Conservation (phyloP, 2,329 filamentous ascomycete genomes). For the Scedosporium apiospermum region DNA sequence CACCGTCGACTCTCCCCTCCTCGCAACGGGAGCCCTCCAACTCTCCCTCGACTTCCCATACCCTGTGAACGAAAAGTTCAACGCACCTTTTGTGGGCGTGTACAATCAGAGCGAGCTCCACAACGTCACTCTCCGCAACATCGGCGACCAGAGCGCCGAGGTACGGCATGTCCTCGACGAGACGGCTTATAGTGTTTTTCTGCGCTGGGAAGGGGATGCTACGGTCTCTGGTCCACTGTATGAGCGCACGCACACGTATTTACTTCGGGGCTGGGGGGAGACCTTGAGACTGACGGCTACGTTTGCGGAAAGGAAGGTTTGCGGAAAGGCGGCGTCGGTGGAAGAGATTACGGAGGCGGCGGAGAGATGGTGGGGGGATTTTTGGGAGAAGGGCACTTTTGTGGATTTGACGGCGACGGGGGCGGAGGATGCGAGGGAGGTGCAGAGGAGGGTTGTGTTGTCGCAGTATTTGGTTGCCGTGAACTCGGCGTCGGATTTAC, state of each 20-base stretch:
- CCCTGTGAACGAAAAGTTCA: constrained; percentile 31
- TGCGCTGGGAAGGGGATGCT: constrained; percentile 12
- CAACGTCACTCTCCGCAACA: not conserved
- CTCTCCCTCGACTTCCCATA: constrained; percentile 34
- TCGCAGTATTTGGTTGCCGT: constrained; percentile 34
- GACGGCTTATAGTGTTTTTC: constrained; percentile 27
- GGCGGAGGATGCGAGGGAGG: constrained; percentile 26
- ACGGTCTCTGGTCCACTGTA: not conserved
- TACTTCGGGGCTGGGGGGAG: constrained; percentile 10
- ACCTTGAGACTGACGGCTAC: not conserved
- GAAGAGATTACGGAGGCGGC: not conserved
- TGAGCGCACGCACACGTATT: constrained; percentile 20
- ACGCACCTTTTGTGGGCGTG: constrained; percentile 30
- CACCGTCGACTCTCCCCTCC: constrained; percentile 23
- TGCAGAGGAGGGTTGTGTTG: constrained; percentile 32
- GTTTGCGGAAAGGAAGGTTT: not conserved
- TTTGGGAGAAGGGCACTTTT: constrained; percentile 31
- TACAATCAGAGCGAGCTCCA: constrained; percentile 17
- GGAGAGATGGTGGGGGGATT: constrained; percentile 19
- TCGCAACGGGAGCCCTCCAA: constrained; percentile 21
- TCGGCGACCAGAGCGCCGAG: not conserved
- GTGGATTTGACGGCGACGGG: constrained; percentile 27
- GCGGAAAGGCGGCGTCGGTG: not conserved
- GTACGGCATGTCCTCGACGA: constrained; percentile 10
- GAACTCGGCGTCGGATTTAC: constrained; percentile 16